These are phyloP conservation scores for Talaromyces sp. DNA, from an alignment of 2,329 filamentous ascomycete species.

Conservation along the genomic window DNA sequence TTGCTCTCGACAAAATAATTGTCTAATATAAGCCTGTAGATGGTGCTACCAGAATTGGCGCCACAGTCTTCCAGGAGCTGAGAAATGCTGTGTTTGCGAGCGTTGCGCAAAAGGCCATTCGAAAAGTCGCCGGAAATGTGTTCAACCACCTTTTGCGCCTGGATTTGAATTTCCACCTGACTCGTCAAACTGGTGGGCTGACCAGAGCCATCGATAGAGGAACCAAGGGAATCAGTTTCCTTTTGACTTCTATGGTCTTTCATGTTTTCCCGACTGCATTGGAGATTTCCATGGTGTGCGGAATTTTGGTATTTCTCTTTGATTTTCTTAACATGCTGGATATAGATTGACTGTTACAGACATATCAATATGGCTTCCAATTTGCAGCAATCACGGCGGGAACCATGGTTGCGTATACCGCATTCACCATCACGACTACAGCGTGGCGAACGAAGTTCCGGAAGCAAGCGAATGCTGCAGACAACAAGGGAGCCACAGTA, in stretches of 20 bases:
- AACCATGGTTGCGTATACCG: conserved; percentile 91
- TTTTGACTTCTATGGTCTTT: conserved; percentile 97
- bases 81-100: conserved; percentile 96
- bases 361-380: conserved; percentile 86
- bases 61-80: conserved; percentile 85
- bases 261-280: conserved; percentile 90
- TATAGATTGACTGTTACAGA: conserved; percentile 40
- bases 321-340: neutral
- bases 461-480: conserved; percentile 89
- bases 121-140: conserved; percentile 83
- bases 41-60: conserved; percentile 79
- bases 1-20: neutral
- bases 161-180: conserved; percentile 89
- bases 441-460: conserved; percentile 97
- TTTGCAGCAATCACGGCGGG: conserved; percentile 85
- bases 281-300: conserved; percentile 92
- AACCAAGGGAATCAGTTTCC: conserved; percentile 96
- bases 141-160: conserved; percentile 84
- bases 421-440: conserved; percentile 96
- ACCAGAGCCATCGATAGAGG: conserved; percentile 93
- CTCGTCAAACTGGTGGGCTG: conserved; percentile 88
- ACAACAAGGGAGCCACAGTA: conserved; percentile 91
- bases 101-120: conserved; percentile 93
- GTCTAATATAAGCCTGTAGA: conserved; percentile 43
- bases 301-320: conserved; percentile 60